Percentiles rank a stretch among this genome's conserved stretches.
Conservation (phyloP, 495 filamentous ascomycete genomes). For the Chaetomium tenue region DNA sequence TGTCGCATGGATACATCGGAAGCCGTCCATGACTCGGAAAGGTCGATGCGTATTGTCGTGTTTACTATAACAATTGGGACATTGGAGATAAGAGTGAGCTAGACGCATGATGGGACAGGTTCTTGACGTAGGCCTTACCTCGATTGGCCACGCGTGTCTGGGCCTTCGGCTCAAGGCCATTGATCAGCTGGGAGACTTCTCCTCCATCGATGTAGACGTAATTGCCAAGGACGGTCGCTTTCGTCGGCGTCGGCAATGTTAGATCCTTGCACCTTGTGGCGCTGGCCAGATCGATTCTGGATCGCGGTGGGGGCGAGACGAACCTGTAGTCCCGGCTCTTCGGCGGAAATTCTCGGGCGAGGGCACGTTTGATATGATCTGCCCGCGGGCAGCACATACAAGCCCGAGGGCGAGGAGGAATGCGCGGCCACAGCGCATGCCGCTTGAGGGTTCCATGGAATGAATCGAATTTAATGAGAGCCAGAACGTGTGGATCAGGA, state of each 20-base stretch:
- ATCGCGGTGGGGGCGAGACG: neutral
- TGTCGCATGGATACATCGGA: constrained; percentile 29
- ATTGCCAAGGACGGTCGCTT: constrained; percentile 24
- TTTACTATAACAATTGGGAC: too few relatives aligned
- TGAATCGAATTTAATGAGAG: too few relatives aligned
- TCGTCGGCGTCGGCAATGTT: neutral
- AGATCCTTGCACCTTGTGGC: neutral
- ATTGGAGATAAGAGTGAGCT: neutral
- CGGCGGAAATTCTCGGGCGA: neutral
- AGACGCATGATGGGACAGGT: too few relatives aligned
- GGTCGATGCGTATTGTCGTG: constrained; percentile 40
- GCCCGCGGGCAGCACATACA: too few relatives aligned
- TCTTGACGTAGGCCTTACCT: neutral
- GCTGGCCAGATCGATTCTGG: too few relatives aligned
- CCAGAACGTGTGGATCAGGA: too few relatives aligned
- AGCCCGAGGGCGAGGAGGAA: too few relatives aligned
- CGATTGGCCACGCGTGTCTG: neutral
- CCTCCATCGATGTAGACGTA: constrained; percentile 29
- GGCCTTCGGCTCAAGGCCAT: neutral
- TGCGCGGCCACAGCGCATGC: too few relatives aligned
- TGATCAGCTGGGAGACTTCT: constrained; percentile 13
- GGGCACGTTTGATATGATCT: neutral
- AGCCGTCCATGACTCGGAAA: constrained; percentile 41
- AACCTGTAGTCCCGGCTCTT: neutral
- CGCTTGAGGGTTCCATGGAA: too few relatives aligned